A percentile compares a stretch with the other conserved stretches of the same genome.
These are phyloP conservation scores for Jackrogersella multiformis DNA, from an alignment of 495 filamentous ascomycete species.

Conservation along the genomic window DNA sequence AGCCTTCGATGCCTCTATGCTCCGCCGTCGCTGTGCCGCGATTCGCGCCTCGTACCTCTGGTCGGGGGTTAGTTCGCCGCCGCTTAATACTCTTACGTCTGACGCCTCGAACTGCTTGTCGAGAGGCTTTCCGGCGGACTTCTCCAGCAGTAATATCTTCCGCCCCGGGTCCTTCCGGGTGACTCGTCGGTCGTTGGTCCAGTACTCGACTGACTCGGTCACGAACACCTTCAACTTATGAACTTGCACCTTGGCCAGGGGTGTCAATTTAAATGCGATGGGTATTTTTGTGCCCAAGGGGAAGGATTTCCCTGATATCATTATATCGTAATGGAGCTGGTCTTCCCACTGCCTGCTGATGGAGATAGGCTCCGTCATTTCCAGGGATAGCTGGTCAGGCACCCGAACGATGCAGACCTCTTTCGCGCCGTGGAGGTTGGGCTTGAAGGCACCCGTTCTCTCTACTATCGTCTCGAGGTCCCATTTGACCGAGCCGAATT, in stretches of 20 bases:
- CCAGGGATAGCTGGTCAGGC: constrained; percentile 89
- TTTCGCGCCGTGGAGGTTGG: constrained; percentile 84
- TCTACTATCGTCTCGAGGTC: constrained; percentile 89
- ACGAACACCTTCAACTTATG: constrained; percentile 96
- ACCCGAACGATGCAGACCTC: constrained; percentile 89
- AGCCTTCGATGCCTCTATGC: constrained; percentile 48
- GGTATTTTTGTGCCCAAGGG: constrained; percentile 91
- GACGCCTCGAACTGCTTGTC: constrained; percentile 81
- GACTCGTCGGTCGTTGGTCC: constrained; percentile 85
- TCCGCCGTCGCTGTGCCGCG: constrained; percentile 51
- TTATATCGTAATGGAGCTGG: constrained; percentile 97
- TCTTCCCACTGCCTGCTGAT: constrained; percentile 98
- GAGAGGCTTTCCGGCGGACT: constrained; percentile 81
- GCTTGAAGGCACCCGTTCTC: constrained; percentile 89
- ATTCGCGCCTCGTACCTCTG: constrained; percentile 55
- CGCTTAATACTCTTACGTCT: constrained; percentile 78
- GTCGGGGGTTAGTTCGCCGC: constrained; percentile 71
- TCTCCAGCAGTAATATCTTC: constrained; percentile 91
- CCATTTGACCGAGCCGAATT: constrained; percentile 88
- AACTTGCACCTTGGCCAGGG: constrained; percentile 93
- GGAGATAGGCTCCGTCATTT: constrained; percentile 94
- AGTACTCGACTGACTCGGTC: constrained; percentile 95
- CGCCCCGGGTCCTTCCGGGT: constrained; percentile 84
- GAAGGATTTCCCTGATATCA: constrained; percentile 98
- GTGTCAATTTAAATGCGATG: constrained; percentile 97